Percentiles rank a stretch among this genome's conserved stretches.
phyloP scores from a whole-genome alignment of 306 rosid genomes.

The Pyrus bretschneideri region DNA sequence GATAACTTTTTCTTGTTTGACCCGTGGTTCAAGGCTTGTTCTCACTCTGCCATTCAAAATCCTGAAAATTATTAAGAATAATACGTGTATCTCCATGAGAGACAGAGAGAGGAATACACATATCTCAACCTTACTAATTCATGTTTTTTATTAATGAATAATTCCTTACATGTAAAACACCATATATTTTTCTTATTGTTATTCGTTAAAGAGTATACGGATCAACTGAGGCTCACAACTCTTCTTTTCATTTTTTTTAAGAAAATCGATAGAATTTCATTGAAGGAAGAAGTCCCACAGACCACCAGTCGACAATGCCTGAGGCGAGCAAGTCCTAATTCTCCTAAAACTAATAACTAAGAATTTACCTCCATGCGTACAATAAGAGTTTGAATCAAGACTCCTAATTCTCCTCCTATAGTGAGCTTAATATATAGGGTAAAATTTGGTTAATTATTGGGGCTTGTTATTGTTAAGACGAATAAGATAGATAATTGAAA shows the following conservation, averaged over 20 bases:
- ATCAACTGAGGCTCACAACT: not conserved
- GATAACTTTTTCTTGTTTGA: conserved; percentile 15
- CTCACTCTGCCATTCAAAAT: not conserved
- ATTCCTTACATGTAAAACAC: not conserved
- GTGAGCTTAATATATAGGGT: not conserved
- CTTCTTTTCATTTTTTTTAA: no score
- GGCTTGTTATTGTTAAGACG: no score
- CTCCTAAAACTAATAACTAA: not conserved
- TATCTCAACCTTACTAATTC: not conserved
- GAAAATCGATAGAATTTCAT: no score
- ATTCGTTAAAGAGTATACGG: not conserved
- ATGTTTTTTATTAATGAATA: no score
- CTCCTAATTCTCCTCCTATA: not conserved
- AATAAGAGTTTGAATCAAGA: not conserved
- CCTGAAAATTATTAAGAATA: not conserved
- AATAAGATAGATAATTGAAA: no score
- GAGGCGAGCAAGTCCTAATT: no score
- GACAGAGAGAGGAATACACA: not conserved
- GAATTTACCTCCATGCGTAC: not conserved
- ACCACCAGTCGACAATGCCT: no score
- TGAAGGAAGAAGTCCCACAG: no score
- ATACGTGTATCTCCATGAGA: not conserved
- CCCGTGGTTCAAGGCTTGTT: conserved; percentile 3
- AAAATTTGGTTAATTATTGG: no score
- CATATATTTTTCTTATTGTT: not conserved